Percentiles rank a stretch among this genome's conserved stretches.
These are phyloP conservation scores for Selaginella moellendorffii DNA, from an alignment of 75 land plant genomes.

Conservation along the genomic window DNA sequence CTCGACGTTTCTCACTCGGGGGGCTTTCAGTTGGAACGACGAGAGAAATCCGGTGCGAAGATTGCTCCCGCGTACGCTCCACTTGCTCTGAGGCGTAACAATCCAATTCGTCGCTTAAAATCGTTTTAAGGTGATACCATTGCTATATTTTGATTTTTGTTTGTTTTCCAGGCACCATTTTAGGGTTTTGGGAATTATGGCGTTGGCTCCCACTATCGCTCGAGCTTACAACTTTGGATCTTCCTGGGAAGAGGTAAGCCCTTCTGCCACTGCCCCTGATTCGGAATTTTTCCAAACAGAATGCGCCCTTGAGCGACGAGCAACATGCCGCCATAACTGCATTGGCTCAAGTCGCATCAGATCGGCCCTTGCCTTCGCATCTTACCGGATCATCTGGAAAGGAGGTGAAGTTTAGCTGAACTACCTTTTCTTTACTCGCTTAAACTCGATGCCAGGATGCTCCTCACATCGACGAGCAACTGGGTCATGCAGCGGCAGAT, in stretches of 20 bases:
- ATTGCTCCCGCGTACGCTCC: no score
- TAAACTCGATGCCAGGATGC: neutral
- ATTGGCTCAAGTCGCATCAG: slow-evolving; percentile 64
- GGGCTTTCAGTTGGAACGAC: no score
- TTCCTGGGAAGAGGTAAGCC: slow-evolving; percentile 72
- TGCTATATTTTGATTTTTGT: no score
- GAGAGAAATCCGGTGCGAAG: no score
- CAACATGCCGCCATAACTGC: slow-evolving; percentile 61
- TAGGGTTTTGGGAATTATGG: no score
- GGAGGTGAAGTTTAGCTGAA: neutral
- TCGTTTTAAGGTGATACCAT: no score
- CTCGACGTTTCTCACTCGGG: no score
- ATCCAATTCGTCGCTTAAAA: no score
- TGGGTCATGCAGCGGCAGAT: no score
- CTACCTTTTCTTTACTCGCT: neutral
- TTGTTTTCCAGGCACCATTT: no score
- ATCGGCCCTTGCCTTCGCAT: slow-evolving; percentile 62
- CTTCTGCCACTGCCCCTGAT: neutral
- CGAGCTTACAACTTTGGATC: slow-evolving; percentile 89
- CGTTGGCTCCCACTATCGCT: slow-evolving; percentile 38
- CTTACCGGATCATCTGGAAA: slow-evolving; percentile 21
- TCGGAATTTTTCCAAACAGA: slow-evolving; percentile 21
- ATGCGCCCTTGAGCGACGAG: slow-evolving; percentile 75
- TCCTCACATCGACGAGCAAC: no score
- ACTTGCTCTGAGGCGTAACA: no score